Base-by-base conservation (phyloP, 768 basidiomycete genomes). In the Scleroderma bovista region DNA sequence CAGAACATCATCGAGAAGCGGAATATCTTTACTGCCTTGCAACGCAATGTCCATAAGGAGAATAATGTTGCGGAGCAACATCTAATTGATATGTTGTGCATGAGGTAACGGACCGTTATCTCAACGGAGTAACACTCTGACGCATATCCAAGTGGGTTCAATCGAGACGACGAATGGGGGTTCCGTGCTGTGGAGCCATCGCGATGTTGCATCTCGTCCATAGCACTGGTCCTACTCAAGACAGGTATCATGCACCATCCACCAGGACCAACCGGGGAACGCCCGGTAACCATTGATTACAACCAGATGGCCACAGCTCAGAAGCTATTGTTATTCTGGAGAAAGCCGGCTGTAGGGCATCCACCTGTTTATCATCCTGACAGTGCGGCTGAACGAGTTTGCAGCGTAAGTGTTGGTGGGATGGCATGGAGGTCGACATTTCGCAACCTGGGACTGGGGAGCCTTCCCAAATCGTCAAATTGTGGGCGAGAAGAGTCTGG, bases 331-430 rank as follows among this genome's bases (percentile, higher is more conserved):
- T 65, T 99, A 36, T 99, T 99, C 76, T 99, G 96, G 96, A 78
- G 96, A 65, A 99, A 99, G 68, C 96, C 96, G 39, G 96, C 96
- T n/a, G 95, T 96, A 69, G 57, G 93, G 81, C 16, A 13, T 20
- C 37, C 50, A 34, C 36, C 47, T 37, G 15, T 36, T 24, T 22
- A 16, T 15, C 1, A 15, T 2, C 13, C 7, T 20, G 16, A 15
- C n/a, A 24, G 15, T 26, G 19, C 41, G 7, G 17, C 29, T 51
- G 34, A 48, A 32, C 44, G 33, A 40, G 6, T 31, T 24, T 23
- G 13, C 56, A 97, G 94, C 78, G 96, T 37, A 98, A 99, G 73
- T 98, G 95, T 70, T 99, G 96, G 96, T 99, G 96, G 96, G 96
- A 99, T 59, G 95, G 95, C 11, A 75, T 93, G 34, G 93, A 95